Percentiles rank a stretch among this genome's conserved stretches.
Evolutionary conservation across 257 asterid species (phyloP).

Genomic region (Solanum etuberosum): DNA sequence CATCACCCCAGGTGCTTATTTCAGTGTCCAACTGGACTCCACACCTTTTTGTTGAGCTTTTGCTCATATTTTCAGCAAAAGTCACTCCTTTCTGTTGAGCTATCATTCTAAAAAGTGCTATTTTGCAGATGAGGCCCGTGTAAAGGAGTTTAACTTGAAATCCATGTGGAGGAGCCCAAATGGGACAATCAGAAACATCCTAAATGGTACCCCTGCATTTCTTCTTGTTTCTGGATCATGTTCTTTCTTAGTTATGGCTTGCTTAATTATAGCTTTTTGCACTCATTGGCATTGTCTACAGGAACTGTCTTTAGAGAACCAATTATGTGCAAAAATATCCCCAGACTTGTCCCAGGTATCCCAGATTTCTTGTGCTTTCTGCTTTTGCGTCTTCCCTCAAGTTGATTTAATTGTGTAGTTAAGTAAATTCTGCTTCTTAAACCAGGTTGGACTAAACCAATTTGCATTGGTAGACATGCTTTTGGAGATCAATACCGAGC

Average conservation of each 20-base stretch:
- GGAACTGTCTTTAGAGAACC: slow-evolving; percentile 99
- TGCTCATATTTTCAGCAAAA: neutral
- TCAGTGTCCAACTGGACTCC: neutral
- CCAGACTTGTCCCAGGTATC: slow-evolving; percentile 89
- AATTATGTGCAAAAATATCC: slow-evolving; percentile 90
- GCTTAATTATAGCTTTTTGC: neutral
- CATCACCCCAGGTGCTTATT: slow-evolving; percentile 62
- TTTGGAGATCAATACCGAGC: slow-evolving; percentile 97
- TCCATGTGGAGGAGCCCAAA: slow-evolving; percentile 98
- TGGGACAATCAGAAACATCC: slow-evolving; percentile 94
- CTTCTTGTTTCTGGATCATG: neutral
- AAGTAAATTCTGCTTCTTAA: neutral
- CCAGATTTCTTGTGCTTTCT: neutral
- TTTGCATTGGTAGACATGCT: slow-evolving; percentile 99
- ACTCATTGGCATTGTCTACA: slow-evolving; percentile 9
- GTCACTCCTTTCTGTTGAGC: neutral
- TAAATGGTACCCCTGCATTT: slow-evolving; percentile 56
- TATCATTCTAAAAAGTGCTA: neutral
- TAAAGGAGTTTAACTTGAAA: slow-evolving; percentile 74
- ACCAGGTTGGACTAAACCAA: slow-evolving; percentile 94
- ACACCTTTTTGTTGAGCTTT: neutral
- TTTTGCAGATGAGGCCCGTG: slow-evolving; percentile 79
- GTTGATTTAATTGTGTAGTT: neutral
- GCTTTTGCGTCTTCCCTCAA: neutral
- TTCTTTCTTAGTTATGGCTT: neutral